Conservation (phyloP, 345 rosid species). For the Eucalyptus regnans region DNA sequence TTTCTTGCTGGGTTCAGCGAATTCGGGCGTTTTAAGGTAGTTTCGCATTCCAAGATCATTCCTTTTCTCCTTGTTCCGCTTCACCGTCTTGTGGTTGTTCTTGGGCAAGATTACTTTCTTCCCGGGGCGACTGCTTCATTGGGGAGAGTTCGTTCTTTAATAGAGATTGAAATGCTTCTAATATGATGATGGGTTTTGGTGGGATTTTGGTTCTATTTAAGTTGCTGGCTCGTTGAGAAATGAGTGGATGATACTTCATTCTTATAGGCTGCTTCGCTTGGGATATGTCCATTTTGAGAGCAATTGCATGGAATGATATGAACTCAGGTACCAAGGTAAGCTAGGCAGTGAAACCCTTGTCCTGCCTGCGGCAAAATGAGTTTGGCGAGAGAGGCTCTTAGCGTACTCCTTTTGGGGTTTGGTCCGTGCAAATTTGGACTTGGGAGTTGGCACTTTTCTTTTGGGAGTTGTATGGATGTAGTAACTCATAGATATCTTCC, state of each 20-base stretch:
- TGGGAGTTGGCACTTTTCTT: not conserved
- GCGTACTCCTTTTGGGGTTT: not conserved
- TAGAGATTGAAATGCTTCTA: not conserved
- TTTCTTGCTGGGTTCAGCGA: not conserved
- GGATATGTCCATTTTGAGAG: not conserved
- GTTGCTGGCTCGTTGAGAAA: not conserved
- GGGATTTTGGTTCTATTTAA: not conserved
- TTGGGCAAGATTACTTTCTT: not conserved
- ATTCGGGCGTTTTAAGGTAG: not conserved
- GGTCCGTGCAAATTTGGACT: not conserved
- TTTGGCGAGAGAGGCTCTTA: not conserved
- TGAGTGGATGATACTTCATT: not conserved
- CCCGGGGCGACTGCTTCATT: not conserved
- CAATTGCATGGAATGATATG: not conserved
- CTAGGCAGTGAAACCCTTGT: not conserved
- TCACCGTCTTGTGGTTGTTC: accelerated
- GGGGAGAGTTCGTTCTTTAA: not conserved
- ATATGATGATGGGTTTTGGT: not conserved
- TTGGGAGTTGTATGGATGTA: not conserved
- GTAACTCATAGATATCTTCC: not conserved
- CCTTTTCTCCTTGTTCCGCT: not conserved
- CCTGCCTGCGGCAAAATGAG: not conserved
- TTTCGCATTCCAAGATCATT: not conserved
- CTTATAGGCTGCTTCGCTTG: not conserved
- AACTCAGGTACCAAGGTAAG: not conserved